Conservation (phyloP, 495 filamentous ascomycete genomes). For the Penicillium chermesinum region DNA sequence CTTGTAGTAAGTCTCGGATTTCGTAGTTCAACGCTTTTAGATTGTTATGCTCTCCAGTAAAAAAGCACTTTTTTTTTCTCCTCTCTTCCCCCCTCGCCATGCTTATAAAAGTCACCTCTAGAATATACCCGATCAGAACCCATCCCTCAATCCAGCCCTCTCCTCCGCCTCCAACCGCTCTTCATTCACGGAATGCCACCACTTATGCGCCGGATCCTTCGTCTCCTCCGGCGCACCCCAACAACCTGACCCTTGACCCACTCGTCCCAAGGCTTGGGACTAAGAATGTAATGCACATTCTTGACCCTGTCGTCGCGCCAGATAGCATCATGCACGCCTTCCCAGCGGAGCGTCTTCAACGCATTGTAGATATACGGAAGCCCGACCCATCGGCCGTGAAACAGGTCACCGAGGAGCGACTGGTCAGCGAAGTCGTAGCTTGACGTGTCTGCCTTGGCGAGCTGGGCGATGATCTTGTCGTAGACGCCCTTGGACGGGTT, state of each 20-base stretch:
- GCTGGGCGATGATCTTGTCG: conserved; percentile 41
- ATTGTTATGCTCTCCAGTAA: no score
- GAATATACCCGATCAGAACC: conserved; percentile 2
- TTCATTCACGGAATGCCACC: conserved; percentile 60
- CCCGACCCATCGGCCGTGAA: conserved; percentile 62
- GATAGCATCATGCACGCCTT: conserved; percentile 62
- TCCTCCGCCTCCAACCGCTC: conserved; percentile 50
- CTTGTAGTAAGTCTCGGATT: neutral
- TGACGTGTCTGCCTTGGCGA: conserved; percentile 33
- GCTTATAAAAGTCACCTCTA: neutral
- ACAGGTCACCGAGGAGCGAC: conserved; percentile 61
- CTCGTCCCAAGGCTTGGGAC: conserved; percentile 79
- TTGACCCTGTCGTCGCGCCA: conserved; percentile 74
- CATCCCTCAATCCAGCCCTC: conserved; percentile 24
- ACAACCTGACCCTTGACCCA: conserved; percentile 18
- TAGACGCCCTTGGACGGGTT: conserved; percentile 55
- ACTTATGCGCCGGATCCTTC: conserved; percentile 42
- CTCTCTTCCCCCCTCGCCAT: neutral
- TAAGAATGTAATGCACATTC: conserved; percentile 77
- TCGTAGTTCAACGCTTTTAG: no score
- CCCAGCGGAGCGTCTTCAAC: conserved; percentile 68
- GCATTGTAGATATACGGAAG: conserved; percentile 80
- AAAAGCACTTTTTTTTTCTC: neutral
- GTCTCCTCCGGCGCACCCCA: neutral
- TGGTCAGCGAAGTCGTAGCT: conserved; percentile 74